Evolutionary conservation across 1,284 basidiomycete genomes (phyloP), one percentile per base, ranked within the genome.

Genomic region (Fomitopsis schrenkii): DNA sequence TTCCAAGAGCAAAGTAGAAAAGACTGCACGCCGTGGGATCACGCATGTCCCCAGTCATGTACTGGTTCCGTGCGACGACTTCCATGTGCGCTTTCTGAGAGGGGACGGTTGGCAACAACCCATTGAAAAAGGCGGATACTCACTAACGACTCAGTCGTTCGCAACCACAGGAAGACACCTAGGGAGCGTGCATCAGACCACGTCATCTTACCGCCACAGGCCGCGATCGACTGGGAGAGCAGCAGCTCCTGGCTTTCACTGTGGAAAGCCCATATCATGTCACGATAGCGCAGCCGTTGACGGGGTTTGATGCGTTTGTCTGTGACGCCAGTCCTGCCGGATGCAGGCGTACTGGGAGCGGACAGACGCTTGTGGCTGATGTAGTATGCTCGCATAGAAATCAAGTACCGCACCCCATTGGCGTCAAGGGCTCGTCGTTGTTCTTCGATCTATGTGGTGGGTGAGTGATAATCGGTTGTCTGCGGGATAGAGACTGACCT

Each of bases 231-330:
- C 2, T 88, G 86, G 28, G 82, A 80, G 40, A 98, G 73, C 14
- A 98, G 75, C 42, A 97, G 75, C 26, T 92, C 93, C 70, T 98
- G 95, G 68, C 87, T 93, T 72, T 97, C 91, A 71, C 95, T 97
- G 70, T 97, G 92, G 68, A 91, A 95, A 0, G 95, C 96, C 95
- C 95, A 98, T 9, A 97, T 82, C 77, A 96, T 93, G 72, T 98
- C 96, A 42, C 95, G 86, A 73, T 93, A 96, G 22, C 93, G 86
- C 56, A 97, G 79, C 15, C 93, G 86, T 63, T 87, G 84, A 67
- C 91, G 79, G 61, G 83, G 80, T 40, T 80, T 81, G 38, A 81
- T 78, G 62, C 76, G 76, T 46, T 76, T 77, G 12, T 77, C 76
- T 10, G 77, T 70, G 0, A 70, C 66, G 26, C 68, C 62, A 0